Evolutionary conservation across 306 rosid species (phyloP).

Genomic region (Echinosophora koreensis): DNA sequence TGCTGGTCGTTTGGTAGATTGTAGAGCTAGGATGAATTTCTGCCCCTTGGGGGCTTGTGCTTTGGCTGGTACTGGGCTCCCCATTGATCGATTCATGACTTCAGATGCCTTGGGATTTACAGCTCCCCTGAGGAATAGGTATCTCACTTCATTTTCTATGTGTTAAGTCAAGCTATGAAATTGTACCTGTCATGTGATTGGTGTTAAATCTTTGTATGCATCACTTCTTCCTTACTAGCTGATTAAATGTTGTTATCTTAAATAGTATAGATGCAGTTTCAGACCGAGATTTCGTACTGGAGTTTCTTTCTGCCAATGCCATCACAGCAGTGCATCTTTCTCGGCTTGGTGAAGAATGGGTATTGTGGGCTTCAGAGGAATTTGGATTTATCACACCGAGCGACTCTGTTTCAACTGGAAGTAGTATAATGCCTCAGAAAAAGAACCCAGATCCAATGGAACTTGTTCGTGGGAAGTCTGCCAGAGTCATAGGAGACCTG

Average conservation of each 20-base stretch:
- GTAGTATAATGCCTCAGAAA: slow-evolving; percentile 99
- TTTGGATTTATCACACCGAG: slow-evolving; percentile 94
- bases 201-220: slow-evolving; percentile 27
- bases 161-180: background rate
- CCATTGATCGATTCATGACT: slow-evolving; percentile 98
- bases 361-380: slow-evolving; percentile 97
- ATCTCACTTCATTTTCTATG: slow-evolving; percentile 37
- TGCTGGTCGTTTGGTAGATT: slow-evolving; percentile 84
- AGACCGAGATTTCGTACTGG: slow-evolving; percentile 92
- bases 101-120: slow-evolving; percentile 83
- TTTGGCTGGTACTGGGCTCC: slow-evolving; percentile 98
- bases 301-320: slow-evolving; percentile 89
- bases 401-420: slow-evolving; percentile 94
- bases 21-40: slow-evolving; percentile 87
- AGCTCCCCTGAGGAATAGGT: slow-evolving; percentile 96
- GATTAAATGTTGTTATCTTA: slow-evolving; percentile 38
- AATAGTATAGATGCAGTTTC: slow-evolving; percentile 95
- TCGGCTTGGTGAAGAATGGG: slow-evolving; percentile 99
- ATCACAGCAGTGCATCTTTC: slow-evolving; percentile 94
- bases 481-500: slow-evolving; percentile 88
- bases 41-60: slow-evolving; percentile 98
- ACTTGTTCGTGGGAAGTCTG: slow-evolving; percentile 98
- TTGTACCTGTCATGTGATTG: slow-evolving; percentile 6
- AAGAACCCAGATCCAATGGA: slow-evolving; percentile 99
- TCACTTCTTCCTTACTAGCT: slow-evolving; percentile 20